Evolutionary conservation across 2,329 filamentous ascomycete species (phyloP), one percentile per base, ranked within the genome.

Genomic region (Pezicula carpinea): DNA sequence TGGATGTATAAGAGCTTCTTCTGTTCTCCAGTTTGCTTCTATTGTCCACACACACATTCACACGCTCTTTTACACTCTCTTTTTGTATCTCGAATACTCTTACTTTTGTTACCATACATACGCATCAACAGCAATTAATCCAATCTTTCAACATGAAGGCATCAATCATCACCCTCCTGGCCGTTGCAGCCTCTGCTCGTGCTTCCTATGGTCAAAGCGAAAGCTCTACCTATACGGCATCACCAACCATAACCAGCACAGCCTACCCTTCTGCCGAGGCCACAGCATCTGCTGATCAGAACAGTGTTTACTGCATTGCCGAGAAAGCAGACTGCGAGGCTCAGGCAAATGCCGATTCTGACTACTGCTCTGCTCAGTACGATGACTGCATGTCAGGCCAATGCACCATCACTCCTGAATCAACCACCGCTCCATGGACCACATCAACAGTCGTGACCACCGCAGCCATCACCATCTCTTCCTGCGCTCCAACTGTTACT

Each of bases 401-500:
- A 35, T 26, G 23, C 33, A 35, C 6, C 13, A 14, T 14, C 14
- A 35, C 33, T 13, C 6, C 13, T 35, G 14, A 14, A 18, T 34
- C 44, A 22, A 26, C 38, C 13, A 19, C 41, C 7, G 17, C 34
- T 15, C 23, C 14, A 22, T 46, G 21, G 6, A 29, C 43, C 19
- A 39, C 44, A 3, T 46, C 39, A 36, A 52, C 48, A 11, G 50
- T 50, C 19, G 50, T 47, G 21, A 49, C 50, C 19, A 52, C 50
- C 8, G 43, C 23, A n/a, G 33, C 43, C 18, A 42, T 47, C 43
- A 52, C 50, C 2, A 48, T 52, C n/a, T 51, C 50, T 38, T 32
- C 33, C 33, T 52, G 50, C 31, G 66, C 22, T 69, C 66, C 45
- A 68, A 58, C 59, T 14, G 62, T 71, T 3, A 58, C 55, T n/a